These are phyloP conservation scores for Alternaria triticimaculans DNA, from an alignment of 2,329 filamentous ascomycete species.

Conservation along the genomic window DNA sequence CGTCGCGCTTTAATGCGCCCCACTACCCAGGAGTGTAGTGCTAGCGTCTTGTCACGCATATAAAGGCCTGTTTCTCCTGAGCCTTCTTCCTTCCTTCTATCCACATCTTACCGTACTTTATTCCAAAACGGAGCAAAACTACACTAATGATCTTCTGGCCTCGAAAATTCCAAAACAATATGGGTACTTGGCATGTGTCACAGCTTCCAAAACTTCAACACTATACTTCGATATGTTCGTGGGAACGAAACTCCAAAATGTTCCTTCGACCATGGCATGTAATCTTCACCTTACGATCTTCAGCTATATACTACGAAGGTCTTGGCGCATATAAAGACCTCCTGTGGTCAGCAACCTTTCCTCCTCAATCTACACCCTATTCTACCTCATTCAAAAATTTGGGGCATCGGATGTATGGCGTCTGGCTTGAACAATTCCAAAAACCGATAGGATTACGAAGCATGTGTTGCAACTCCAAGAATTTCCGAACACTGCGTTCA, in stretches of 20 bases:
- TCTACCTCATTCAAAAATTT: no score
- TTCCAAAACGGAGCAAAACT: no score
- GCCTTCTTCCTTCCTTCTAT: neutral
- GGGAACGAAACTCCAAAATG: neutral
- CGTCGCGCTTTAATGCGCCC: neutral
- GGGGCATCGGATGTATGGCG: no score
- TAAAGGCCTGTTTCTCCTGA: neutral
- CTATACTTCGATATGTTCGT: neutral
- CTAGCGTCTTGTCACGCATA: neutral
- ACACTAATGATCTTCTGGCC: neutral
- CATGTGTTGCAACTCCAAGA: no score
- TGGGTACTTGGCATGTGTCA: neutral
- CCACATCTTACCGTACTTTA: neutral
- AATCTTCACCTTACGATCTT: fast-evolving
- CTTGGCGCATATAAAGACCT: neutral
- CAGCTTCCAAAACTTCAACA: neutral
- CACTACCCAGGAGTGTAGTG: neutral
- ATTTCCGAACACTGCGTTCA: no score
- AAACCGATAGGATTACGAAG: no score
- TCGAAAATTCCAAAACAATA: neutral
- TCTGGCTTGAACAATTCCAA: no score
- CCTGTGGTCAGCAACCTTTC: neutral
- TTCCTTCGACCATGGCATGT: neutral
- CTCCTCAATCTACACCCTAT: no score
- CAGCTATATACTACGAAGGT: fast-evolving